Evolutionary conservation across 2,329 filamentous ascomycete species (phyloP).

Genomic region (Periconia sp.): DNA sequence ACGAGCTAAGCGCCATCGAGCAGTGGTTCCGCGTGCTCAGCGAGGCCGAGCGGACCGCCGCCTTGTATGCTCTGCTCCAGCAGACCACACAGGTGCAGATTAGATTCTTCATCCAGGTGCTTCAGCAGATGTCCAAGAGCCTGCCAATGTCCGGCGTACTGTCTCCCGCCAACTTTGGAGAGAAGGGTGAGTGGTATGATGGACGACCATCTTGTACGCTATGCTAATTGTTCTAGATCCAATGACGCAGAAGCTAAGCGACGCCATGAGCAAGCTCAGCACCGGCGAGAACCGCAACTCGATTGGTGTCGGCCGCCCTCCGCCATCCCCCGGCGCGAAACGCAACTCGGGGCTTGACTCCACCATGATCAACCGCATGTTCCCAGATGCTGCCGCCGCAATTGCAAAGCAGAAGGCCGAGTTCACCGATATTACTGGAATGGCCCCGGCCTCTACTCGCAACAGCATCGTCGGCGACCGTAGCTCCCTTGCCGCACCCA

Average conservation of each 20-base stretch:
- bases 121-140: slow-evolving; percentile 98
- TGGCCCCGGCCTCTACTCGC: slow-evolving; percentile 86
- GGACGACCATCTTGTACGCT: not conserved
- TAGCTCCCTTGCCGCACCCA: slow-evolving; percentile 74
- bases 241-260: slow-evolving; percentile 93
- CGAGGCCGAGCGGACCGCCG: slow-evolving; percentile 94
- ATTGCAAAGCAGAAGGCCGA: slow-evolving; percentile 98
- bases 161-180: slow-evolving; percentile 89
- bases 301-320: slow-evolving; percentile 71
- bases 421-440: slow-evolving; percentile 93
- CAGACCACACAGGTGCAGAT: slow-evolving; percentile 99
- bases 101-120: slow-evolving; percentile 97
- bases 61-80: slow-evolving; percentile 91
- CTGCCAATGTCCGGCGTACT: slow-evolving; percentile 96
- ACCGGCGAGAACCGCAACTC: slow-evolving; percentile 89
- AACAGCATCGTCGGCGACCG: slow-evolving; percentile 86
- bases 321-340: slow-evolving; percentile 76
- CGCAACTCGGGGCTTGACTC: slow-evolving; percentile 93
- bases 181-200: slow-evolving; percentile 72
- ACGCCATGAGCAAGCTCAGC: slow-evolving; percentile 95
- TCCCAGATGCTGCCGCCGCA: slow-evolving; percentile 96
- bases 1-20: slow-evolving; percentile 97
- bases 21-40: slow-evolving; percentile 99
- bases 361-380: slow-evolving; percentile 97
- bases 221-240: slow-evolving; percentile 70